These are phyloP conservation scores for Pleurotus citrinopileatus DNA, from an alignment of 768 basidiomycete genomes.

Conservation along the genomic window DNA sequence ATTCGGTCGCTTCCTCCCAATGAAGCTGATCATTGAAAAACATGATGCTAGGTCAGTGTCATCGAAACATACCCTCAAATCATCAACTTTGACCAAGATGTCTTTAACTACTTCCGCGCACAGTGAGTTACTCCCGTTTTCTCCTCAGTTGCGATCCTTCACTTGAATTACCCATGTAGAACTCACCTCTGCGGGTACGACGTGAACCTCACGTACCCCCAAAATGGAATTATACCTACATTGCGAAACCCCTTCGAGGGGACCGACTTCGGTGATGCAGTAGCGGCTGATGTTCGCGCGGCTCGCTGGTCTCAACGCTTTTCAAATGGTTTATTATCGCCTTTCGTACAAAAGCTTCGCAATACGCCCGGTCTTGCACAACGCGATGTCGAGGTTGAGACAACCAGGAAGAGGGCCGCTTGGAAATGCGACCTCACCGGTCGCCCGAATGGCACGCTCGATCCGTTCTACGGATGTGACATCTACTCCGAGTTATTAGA, in stretches of 20 bases:
- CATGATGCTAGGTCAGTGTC: conserved; percentile 40
- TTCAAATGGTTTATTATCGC: background rate
- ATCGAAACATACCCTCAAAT: conserved; percentile 75
- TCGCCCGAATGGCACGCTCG: conserved; percentile 30
- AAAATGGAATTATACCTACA: conserved; percentile 22
- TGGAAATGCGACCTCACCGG: conserved; percentile 25
- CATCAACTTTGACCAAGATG: conserved; percentile 66
- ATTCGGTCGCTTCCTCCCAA: background rate
- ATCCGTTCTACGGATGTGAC: conserved; percentile 56
- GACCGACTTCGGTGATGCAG: background rate
- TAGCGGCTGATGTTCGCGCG: no score
- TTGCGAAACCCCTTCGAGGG: conserved; percentile 22
- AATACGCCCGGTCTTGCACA: background rate
- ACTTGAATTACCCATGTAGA: conserved; percentile 20
- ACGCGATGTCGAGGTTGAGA: background rate
- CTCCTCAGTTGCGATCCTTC: background rate
- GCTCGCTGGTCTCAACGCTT: no score
- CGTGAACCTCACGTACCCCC: conserved; percentile 47
- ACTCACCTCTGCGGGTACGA: conserved; percentile 43
- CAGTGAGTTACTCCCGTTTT: conserved; percentile 44
- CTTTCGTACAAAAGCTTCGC: background rate
- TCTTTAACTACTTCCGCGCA: conserved; percentile 64
- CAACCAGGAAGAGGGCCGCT: background rate
- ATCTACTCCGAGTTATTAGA: conserved; percentile 64
- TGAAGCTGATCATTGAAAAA: background rate